Base-by-base conservation (phyloP, 2,329 filamentous ascomycete species). In the Talaromyces piceae region DNA sequence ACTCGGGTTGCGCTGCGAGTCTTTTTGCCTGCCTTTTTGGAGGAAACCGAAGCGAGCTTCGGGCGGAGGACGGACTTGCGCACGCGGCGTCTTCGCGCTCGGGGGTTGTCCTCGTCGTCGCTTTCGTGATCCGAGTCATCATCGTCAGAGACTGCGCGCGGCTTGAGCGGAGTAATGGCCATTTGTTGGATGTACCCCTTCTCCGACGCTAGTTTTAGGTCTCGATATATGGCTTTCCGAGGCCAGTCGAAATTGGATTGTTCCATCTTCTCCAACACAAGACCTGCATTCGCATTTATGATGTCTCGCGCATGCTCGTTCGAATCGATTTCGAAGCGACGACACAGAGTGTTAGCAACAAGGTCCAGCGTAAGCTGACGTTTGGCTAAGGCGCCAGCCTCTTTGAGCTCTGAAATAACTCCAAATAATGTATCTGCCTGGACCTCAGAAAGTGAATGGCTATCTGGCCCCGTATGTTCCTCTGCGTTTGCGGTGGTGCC, bases 21-120 rank as follows among this genome's bases (percentile, higher is more conserved):
- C 37, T 58, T 53, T 44, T 65, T 67, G 48, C 69, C 61, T 20
- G 69, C 69, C 33, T 70, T 67, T 56, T 71, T 72, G 2, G 63
- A 62, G 9, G 72, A 72, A 16, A 68, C 57, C 3, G 65, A 61
- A 48, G 60, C 64, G n/a, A 62, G 50, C 48, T 71, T 73, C 1
- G 72, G 72, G 5, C 72, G 70, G 11, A 75, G 62, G 3, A 75
- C 67, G 2, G 72, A 75, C 57, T 73, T 74, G 49, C 66, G 65
- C 28, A 65, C 63, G 49, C 67, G 60, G 27, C 63, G 59, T 53
- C 60, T 59, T 46, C 60, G 56, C 12, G 52, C 54, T 41, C 57
- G 57, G 28, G 59, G 56, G 23, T 61, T 53, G 44, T 61, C 59
- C 30, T 62, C 57, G 11, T 57, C 54, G 5, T 66, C 61, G 1